Conservation (phyloP, 768 basidiomycete genomes). For the Symmetrospora coprosmae region DNA sequence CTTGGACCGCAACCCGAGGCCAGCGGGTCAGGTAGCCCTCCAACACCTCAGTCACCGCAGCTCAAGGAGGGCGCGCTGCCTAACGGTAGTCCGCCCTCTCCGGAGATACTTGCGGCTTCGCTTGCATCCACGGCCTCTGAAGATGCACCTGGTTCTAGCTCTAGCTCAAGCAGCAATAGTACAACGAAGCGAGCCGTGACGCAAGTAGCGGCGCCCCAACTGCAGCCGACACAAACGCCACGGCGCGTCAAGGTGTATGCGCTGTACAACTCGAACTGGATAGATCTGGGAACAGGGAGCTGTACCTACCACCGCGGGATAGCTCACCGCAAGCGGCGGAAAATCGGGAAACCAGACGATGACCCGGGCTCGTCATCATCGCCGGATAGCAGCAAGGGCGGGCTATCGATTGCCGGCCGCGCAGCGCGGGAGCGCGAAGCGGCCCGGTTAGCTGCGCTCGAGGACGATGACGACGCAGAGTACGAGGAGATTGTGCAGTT, state of each 20-base stretch:
- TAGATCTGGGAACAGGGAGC: constrained; percentile 91
- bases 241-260: constrained; percentile 64
- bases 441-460: constrained; percentile 45
- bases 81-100: background rate
- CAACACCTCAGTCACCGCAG: background rate
- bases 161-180: no score
- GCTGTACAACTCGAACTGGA: constrained; percentile 77
- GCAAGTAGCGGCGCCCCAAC: background rate
- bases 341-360: background rate
- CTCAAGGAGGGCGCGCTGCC: background rate
- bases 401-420: constrained; percentile 17
- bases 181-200: no score
- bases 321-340: background rate
- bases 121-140: background rate
- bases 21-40: no score
- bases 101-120: background rate
- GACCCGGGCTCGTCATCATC: constrained; percentile 36
- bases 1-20: no score
- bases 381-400: constrained; percentile 30
- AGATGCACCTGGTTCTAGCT: no score
- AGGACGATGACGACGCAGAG: constrained; percentile 76
- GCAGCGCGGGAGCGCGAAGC: background rate
- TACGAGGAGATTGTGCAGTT: constrained; percentile 40
- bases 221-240: background rate
- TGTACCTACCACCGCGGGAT: constrained; percentile 61